A percentile compares a stretch with the other conserved stretches of the same genome.
phyloP scores from a whole-genome alignment of 208 protist genomes.

The Leishmania turanica region DNA sequence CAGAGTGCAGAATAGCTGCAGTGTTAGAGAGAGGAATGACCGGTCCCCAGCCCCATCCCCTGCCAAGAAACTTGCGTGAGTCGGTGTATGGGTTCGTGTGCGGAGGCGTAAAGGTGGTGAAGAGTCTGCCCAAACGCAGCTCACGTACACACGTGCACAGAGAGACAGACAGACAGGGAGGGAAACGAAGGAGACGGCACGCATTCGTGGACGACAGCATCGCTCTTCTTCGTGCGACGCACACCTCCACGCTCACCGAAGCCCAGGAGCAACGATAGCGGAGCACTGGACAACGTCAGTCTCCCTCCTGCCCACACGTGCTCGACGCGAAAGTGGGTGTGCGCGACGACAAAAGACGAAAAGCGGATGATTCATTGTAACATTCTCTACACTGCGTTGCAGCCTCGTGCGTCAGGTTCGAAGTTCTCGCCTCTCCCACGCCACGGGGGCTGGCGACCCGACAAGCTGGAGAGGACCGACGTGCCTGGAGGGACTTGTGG shows the following conservation, averaged over 20 bases:
- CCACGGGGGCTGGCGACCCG: neutral
- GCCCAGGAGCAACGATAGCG: neutral
- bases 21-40: neutral
- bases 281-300: neutral
- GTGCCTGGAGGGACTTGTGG: neutral
- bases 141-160: too few relatives aligned
- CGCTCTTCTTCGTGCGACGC: neutral
- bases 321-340: neutral
- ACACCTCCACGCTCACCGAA: neutral
- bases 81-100: neutral
- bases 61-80: neutral
- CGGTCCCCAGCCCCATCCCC: too few relatives aligned
- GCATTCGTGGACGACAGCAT: neutral
- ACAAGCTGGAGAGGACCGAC: neutral
- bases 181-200: neutral
- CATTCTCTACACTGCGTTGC: neutral
- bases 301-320: neutral
- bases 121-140: neutral
- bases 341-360: neutral
- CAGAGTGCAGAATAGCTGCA: neutral
- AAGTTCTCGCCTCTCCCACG: neutral
- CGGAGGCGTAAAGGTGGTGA: neutral
- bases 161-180: neutral
- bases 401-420: neutral
- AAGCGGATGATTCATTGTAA: neutral